Evolutionary conservation across 1,284 basidiomycete species (phyloP), one percentile per base, ranked within the genome.

Genomic region (Ganoderma boninense): DNA sequence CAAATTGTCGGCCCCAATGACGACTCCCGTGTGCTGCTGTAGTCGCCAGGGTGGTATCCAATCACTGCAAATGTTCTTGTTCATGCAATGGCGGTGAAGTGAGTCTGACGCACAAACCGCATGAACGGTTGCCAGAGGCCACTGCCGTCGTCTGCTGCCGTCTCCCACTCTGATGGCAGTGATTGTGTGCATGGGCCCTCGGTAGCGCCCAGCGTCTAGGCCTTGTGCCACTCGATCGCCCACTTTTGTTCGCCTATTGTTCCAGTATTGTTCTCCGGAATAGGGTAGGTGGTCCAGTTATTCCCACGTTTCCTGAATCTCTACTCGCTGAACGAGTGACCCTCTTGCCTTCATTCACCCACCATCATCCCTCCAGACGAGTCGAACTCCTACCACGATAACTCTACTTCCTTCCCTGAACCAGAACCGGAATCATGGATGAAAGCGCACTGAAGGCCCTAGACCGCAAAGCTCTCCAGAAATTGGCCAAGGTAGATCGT

Each of bases 391-490:
- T n/a, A 1, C 35, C 35, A 29, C 16, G 10, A n/a, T 11, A 59
- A 20, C 6, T 38, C 35, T 56, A 14, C 14, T 20, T 13, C 20
- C 8, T 26, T 56, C 10, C 8, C 18, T 13, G 20, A 23, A 11
- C 35, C n/a, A 23, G 29, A 23, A 11, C 35, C n/a, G 14, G 29
- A 60, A 35, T n/a, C 57, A 62, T 43, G 40, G 40, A 62, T 26
- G 38, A 40, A 62, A 26, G 10, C 8, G n/a, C 60, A 23, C 40
- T 62, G 5, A 29, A 11, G 29, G 40, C n/a, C 7, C 14, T 62
- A 26, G 23, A 23, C 14, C 60, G 60, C 40, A 62, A 62, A 26
- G 60, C 40, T 42, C 60, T 62, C 7, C 60, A 62, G 40, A 23
- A 26, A 11, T n/a, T 62, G 5, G 60, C 60, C 0, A 62, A 62